These are phyloP conservation scores for Coemansia sp. DNA, from an alignment of 192 early-diverging fungal genomes.

Conservation along the genomic window DNA sequence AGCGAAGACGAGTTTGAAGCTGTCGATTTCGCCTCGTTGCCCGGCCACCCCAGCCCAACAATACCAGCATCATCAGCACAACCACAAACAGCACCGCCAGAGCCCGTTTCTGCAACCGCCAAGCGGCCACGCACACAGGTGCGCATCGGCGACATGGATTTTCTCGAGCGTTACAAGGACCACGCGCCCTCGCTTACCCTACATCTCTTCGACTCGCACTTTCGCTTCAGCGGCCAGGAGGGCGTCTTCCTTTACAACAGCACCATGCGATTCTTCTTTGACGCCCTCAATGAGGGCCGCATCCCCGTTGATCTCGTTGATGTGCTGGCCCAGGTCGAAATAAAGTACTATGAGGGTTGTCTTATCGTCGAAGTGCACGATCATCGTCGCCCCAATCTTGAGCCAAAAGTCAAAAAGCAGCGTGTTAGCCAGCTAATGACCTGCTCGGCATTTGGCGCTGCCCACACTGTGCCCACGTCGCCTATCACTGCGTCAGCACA, in stretches of 20 bases:
- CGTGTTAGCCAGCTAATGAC: slow-evolving; percentile 29
- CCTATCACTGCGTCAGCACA: neutral
- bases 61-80: neutral
- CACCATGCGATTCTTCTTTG: slow-evolving; percentile 54
- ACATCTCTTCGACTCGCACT: slow-evolving; percentile 70
- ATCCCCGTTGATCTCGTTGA: slow-evolving; percentile 69
- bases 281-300: slow-evolving; percentile 48
- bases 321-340: slow-evolving; percentile 59
- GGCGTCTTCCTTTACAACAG: slow-evolving; percentile 54
- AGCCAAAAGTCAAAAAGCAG: slow-evolving; percentile 28
- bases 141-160: slow-evolving; percentile 31
- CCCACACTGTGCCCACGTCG: neutral
- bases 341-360: slow-evolving; percentile 54
- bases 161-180: slow-evolving; percentile 47
- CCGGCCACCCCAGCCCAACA: slow-evolving; percentile 13
- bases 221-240: slow-evolving; percentile 65
- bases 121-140: slow-evolving; percentile 20
- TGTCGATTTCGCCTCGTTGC: slow-evolving; percentile 35
- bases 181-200: slow-evolving; percentile 60
- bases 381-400: slow-evolving; percentile 54
- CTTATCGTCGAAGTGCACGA: slow-evolving; percentile 71
- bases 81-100: neutral
- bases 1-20: slow-evolving; percentile 52
- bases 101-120: slow-evolving; percentile 2
- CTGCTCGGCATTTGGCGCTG: slow-evolving; percentile 21